A percentile compares a stretch with the other conserved stretches of the same genome.
Evolutionary conservation across 495 filamentous ascomycete species (phyloP).

Genomic region (Tuber brumale): DNA sequence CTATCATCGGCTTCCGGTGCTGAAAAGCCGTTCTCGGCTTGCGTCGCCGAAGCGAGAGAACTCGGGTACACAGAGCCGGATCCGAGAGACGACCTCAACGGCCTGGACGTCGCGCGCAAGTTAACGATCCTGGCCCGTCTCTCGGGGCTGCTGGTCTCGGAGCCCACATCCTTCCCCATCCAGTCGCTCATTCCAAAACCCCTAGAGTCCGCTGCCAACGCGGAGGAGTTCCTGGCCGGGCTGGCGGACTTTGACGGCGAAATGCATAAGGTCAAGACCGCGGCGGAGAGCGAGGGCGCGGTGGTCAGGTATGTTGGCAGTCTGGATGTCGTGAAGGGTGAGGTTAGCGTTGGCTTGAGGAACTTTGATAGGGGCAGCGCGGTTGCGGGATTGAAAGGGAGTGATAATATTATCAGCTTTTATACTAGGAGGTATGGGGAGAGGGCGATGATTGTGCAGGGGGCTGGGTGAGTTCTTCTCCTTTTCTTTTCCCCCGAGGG

Average conservation of each 20-base stretch:
- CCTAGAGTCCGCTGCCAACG: constrained; percentile 64
- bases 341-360: constrained; percentile 83
- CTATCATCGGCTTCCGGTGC: constrained; percentile 54
- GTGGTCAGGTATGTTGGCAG: constrained; percentile 95
- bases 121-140: constrained; percentile 85
- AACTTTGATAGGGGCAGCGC: constrained; percentile 71
- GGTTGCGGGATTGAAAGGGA: constrained; percentile 88
- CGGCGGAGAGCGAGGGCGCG: constrained; percentile 74
- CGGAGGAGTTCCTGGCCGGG: constrained; percentile 71
- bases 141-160: constrained; percentile 66
- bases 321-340: constrained; percentile 66
- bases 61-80: constrained; percentile 97
- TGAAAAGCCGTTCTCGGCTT: constrained; percentile 69
- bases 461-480: constrained; percentile 57
- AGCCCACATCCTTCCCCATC: constrained; percentile 79
- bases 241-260: constrained; percentile 70
- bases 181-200: constrained; percentile 82
- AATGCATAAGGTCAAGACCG: constrained; percentile 74
- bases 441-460: constrained; percentile 88
- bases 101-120: constrained; percentile 93
- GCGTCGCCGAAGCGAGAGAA: constrained; percentile 83
- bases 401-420: constrained; percentile 97
- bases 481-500: background rate
- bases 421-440: constrained; percentile 87
- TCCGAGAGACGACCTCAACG: constrained; percentile 91